Conservation (phyloP, 2,329 filamentous ascomycete species). For the Leptographium flavum region DNA sequence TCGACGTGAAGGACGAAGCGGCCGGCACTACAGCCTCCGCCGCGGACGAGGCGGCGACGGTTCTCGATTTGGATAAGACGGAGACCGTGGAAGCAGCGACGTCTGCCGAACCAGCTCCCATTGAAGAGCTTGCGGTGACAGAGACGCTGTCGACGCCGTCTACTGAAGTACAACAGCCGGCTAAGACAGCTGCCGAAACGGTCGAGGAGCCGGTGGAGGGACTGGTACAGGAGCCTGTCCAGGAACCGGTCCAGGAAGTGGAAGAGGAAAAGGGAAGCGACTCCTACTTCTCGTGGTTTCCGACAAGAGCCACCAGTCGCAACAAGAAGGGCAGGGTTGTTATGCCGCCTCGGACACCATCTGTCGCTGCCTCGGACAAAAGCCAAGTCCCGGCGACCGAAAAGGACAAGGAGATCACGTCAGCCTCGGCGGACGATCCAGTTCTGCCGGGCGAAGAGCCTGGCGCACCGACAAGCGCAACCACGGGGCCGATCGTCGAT, state of each 20-base stretch:
- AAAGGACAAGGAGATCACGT: not conserved
- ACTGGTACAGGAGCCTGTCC: not conserved
- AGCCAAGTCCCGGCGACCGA: not conserved
- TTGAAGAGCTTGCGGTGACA: too few relatives aligned
- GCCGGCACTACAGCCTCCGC: not conserved
- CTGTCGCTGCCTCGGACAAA: not conserved
- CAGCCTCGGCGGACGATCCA: not conserved
- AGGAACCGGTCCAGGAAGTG: not conserved
- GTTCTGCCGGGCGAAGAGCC: not conserved
- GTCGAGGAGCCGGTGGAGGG: not conserved
- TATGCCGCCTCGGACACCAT: not conserved
- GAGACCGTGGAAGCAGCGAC: too few relatives aligned
- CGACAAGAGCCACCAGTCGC: not conserved
- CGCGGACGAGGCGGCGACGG: too few relatives aligned
- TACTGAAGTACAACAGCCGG: not conserved
- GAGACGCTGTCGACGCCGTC: too few relatives aligned
- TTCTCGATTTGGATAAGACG: too few relatives aligned
- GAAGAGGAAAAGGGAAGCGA: not conserved
- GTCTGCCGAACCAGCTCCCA: too few relatives aligned
- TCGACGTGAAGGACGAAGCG: not conserved
- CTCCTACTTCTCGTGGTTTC: not conserved
- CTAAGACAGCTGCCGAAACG: not conserved
- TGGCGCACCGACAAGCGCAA: not conserved
- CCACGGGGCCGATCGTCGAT: not conserved
- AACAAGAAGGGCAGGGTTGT: not conserved